Evolutionary conservation across 148 eudicot species (phyloP).

Genomic region (Limonium bicolor): DNA sequence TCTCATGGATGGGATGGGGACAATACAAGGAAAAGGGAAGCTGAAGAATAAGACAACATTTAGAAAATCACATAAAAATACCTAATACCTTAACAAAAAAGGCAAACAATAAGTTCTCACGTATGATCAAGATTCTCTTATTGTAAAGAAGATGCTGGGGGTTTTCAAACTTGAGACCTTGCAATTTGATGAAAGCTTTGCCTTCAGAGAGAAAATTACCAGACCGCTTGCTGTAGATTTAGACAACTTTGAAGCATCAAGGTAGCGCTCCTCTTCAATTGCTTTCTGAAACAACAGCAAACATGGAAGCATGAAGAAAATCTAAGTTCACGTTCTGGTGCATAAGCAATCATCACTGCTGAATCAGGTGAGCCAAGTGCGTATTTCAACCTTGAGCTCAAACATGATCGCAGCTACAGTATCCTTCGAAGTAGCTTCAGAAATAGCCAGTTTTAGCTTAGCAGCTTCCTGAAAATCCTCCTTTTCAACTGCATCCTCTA

Average conservation of each 20-base stretch:
- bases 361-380: background rate
- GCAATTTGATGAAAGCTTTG: no score
- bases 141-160: no score
- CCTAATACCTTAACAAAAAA: no score
- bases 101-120: no score
- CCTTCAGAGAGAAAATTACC: constrained; percentile 42
- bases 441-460: constrained; percentile 57
- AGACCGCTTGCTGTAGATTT: constrained; percentile 79
- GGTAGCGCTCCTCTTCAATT: constrained; percentile 79
- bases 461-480: constrained; percentile 96
- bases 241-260: constrained; percentile 87
- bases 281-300: constrained; percentile 44
- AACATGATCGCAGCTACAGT: constrained; percentile 77
- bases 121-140: no score
- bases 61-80: no score
- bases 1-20: no score
- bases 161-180: no score
- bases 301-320: background rate
- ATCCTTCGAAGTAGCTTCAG: constrained; percentile 71
- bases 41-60: no score
- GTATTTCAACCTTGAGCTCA: constrained; percentile 40
- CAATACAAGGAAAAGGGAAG: no score
- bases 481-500: constrained; percentile 83
- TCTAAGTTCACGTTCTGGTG: no score
- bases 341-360: background rate